Percentiles rank a stretch among this genome's conserved stretches.
Evolutionary conservation across 176 grass and related monocot genomes (phyloP).

Genomic region (Oryza officinalis): DNA sequence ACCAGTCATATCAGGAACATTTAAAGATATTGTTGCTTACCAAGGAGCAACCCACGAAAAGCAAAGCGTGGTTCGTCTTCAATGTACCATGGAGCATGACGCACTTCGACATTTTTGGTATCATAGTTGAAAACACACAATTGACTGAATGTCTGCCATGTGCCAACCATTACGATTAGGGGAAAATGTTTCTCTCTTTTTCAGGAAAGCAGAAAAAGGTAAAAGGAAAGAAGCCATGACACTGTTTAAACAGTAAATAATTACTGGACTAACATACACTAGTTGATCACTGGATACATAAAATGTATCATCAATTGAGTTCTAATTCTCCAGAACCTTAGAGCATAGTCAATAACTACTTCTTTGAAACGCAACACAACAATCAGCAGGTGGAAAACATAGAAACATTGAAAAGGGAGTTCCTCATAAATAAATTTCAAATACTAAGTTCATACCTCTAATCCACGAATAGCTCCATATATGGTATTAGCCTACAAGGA

Average conservation of each 20-base stretch:
- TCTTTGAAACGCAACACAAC: background rate
- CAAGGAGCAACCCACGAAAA: slow-evolving; percentile 80
- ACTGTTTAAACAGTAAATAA: background rate
- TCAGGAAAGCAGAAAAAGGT: background rate
- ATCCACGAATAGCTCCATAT: slow-evolving; percentile 82
- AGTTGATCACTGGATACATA: background rate
- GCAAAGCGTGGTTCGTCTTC: slow-evolving; percentile 88
- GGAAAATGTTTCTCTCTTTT: background rate
- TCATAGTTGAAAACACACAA: slow-evolving; percentile 86
- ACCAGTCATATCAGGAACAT: background rate
- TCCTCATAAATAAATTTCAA: background rate
- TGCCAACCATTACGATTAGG: slow-evolving; percentile 10
- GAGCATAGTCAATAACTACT: background rate
- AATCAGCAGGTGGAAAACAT: background rate
- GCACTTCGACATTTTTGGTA: slow-evolving; percentile 83
- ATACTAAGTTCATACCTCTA: slow-evolving; percentile 64
- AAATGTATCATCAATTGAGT: background rate
- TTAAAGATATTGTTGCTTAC: slow-evolving; percentile 39
- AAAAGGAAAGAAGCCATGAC: background rate
- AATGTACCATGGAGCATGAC: slow-evolving; percentile 82
- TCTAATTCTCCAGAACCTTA: background rate
- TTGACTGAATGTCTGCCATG: slow-evolving; percentile 86
- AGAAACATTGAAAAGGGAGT: background rate
- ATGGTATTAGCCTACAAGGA: slow-evolving; percentile 81
- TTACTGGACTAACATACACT: background rate